A percentile compares a stretch with the other conserved stretches of the same genome.
These are phyloP conservation scores for Gracilaria gracilis DNA, from an alignment of 23 red algal genomes.

Conservation along the genomic window DNA sequence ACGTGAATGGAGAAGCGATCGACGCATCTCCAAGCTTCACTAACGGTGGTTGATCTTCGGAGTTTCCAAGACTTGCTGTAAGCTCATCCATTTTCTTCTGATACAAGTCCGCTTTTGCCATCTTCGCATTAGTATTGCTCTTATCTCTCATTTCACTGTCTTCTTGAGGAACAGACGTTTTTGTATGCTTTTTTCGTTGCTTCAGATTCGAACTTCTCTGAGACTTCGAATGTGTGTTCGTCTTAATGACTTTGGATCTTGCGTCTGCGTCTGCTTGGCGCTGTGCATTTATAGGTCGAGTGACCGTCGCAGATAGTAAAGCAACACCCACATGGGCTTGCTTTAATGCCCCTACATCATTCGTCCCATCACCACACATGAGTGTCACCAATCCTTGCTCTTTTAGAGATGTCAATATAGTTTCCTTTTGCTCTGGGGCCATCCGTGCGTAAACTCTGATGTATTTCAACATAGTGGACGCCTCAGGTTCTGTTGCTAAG, in stretches of 20 bases:
- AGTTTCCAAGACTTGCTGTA: slow-evolving; percentile 36
- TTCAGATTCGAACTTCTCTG: slow-evolving; percentile 35
- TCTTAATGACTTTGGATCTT: background rate
- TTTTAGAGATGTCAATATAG: slow-evolving; percentile 85
- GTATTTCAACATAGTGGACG: slow-evolving; percentile 52
- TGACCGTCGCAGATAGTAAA: slow-evolving; percentile 65
- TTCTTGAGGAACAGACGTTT: background rate
- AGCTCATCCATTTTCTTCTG: slow-evolving; percentile 71
- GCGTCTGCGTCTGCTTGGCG: slow-evolving; percentile 1
- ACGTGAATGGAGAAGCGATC: slow-evolving; percentile 97
- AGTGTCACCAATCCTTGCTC: slow-evolving; percentile 83
- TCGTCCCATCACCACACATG: slow-evolving; percentile 99
- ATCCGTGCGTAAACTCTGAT: slow-evolving; percentile 95
- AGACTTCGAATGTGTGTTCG: slow-evolving; percentile 20
- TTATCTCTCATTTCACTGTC: background rate
- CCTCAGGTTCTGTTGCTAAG: slow-evolving; percentile 13
- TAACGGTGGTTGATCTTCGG: slow-evolving; percentile 80
- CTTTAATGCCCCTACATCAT: slow-evolving; percentile 98
- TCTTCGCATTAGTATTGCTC: slow-evolving; percentile 23
- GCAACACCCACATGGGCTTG: slow-evolving; percentile 99
- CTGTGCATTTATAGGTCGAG: background rate
- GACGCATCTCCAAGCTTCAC: slow-evolving; percentile 99
- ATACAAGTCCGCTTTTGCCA: slow-evolving; percentile 43
- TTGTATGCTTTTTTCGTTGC: slow-evolving; percentile 36
- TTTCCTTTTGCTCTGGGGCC: slow-evolving; percentile 92